Conservation (phyloP, 768 basidiomycete genomes). For the Calocera cornea region DNA sequence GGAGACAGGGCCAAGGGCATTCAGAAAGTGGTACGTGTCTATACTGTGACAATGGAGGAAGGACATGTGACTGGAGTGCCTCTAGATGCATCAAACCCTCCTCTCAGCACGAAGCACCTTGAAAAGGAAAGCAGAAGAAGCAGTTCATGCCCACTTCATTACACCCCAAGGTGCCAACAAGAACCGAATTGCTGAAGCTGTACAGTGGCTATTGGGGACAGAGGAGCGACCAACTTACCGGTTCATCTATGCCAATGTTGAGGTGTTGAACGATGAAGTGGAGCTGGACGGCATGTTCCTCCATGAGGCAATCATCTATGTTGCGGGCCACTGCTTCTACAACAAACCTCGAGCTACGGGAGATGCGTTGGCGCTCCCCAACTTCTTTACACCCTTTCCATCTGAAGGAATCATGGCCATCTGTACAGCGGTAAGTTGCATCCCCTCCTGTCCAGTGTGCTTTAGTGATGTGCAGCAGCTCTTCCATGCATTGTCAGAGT, state of each 20-base stretch:
- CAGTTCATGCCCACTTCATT: neutral
- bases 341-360: neutral
- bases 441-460: neutral
- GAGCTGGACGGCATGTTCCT: neutral
- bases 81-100: neutral
- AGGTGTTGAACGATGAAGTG: neutral
- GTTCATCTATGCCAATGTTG: neutral
- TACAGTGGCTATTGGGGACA: neutral
- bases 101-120: neutral
- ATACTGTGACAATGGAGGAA: neutral
- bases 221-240: neutral
- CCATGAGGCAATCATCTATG: neutral
- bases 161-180: neutral
- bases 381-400: neutral
- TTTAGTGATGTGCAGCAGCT: neutral
- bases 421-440: neutral
- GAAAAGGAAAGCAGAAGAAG: neutral
- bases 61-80: neutral
- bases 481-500: neutral
- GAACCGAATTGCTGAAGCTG: neutral
- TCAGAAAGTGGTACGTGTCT: neutral
- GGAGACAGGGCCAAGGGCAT: neutral
- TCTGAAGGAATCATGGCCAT: neutral
- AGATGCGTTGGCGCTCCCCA: neutral
- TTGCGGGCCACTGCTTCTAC: neutral